Percentiles rank a stretch among this genome's conserved stretches.
These are phyloP conservation scores for Pneumocystis carinii DNA, from an alignment of 1,139 yeast species.

Conservation along the genomic window DNA sequence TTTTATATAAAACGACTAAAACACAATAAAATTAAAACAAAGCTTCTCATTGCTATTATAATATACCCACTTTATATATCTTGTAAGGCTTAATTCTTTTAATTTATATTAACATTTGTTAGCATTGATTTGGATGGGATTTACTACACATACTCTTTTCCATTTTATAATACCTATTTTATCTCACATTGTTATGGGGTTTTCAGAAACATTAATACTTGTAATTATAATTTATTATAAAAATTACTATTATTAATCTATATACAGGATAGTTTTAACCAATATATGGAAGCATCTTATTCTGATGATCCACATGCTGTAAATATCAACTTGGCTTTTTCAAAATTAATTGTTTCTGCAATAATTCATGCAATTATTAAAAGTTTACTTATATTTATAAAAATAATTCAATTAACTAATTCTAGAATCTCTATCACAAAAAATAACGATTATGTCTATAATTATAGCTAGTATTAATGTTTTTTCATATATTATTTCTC, in stretches of 20 bases:
- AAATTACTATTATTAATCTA: neutral
- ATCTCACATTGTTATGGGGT: neutral
- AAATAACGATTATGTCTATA: neutral
- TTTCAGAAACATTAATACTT: neutral
- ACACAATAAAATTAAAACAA: neutral
- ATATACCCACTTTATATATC: neutral
- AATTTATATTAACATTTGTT: neutral
- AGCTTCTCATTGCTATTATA: neutral
- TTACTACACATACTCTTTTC: neutral
- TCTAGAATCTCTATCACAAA: neutral
- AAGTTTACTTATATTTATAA: neutral
- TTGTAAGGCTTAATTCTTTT: neutral
- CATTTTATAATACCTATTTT: neutral
- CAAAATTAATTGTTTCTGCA: neutral
- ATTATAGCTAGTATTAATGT: neutral
- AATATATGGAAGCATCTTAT: neutral
- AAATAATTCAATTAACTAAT: neutral
- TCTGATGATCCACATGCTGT: neutral
- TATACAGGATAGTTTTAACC: neutral
- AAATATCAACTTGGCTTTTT: neutral
- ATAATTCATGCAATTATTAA: neutral
- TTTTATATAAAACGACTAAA: neutral
- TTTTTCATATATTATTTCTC: neutral
- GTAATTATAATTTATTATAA: neutral
- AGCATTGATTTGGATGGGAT: neutral